Percentiles rank a stretch among this genome's conserved stretches.
Evolutionary conservation across 1,139 yeast species (phyloP).

Genomic region (Pichia sp.): DNA sequence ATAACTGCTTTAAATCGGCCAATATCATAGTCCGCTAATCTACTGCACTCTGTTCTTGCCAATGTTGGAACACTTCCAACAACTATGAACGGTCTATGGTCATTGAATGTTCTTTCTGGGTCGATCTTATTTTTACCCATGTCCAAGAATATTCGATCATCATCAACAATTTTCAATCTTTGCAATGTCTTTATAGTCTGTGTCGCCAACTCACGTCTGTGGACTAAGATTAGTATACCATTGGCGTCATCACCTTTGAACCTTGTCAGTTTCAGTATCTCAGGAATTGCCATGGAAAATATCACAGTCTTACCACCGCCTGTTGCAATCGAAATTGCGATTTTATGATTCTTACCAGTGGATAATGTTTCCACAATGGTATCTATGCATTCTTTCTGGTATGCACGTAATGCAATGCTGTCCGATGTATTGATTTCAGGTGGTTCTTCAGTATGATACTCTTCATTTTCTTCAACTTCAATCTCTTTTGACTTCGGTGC

Average conservation of each 20-base stretch:
- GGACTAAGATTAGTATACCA: constrained; percentile 66
- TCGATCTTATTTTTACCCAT: constrained; percentile 51
- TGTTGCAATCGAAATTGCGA: constrained; percentile 88
- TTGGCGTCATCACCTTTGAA: constrained; percentile 40
- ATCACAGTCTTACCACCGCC: constrained; percentile 96
- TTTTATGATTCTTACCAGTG: constrained; percentile 45
- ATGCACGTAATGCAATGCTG: constrained; percentile 29
- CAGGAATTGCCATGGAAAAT: constrained; percentile 62
- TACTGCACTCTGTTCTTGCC: constrained; percentile 35
- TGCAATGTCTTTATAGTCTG: constrained; percentile 64
- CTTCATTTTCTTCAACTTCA: too few species aligned
- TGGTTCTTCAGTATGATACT: too few species aligned
- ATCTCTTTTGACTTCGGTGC: too few species aligned
- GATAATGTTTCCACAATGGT: constrained; percentile 51
- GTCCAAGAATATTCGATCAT: constrained; percentile 42
- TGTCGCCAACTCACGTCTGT: constrained; percentile 71
- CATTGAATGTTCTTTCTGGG: constrained; percentile 28
- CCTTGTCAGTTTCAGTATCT: constrained; percentile 38
- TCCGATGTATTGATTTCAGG: neutral
- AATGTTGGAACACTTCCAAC: constrained; percentile 80
- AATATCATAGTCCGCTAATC: constrained; percentile 59
- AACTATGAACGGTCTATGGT: constrained; percentile 40
- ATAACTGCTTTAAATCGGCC: constrained; percentile 66
- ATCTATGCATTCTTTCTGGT: constrained; percentile 71
- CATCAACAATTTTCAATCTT: constrained; percentile 32